These are phyloP conservation scores for Pythium plurisporium DNA, from an alignment of 352 stramenopile species.

Conservation along the genomic window DNA sequence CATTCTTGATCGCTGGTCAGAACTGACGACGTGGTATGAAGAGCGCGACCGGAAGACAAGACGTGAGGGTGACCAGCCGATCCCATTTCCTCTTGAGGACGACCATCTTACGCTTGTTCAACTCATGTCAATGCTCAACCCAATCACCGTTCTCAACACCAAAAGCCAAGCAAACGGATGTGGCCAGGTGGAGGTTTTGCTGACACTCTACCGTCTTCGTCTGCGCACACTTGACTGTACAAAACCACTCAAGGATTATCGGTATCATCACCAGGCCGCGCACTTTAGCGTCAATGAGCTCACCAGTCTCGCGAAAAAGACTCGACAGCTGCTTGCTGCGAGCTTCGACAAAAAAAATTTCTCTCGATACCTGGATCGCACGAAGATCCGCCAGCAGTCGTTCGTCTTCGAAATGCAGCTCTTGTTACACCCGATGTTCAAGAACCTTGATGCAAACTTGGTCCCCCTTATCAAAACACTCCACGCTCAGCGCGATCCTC, in stretches of 20 bases:
- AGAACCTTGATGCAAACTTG: slow-evolving; percentile 5
- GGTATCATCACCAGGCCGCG: too few relatives aligned
- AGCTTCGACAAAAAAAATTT: slow-evolving; percentile 8
- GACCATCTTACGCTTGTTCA: neutral
- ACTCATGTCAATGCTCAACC: slow-evolving; percentile 1
- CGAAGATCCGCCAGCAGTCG: neutral
- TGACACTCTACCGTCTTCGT: slow-evolving; percentile 4
- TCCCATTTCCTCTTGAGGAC: neutral
- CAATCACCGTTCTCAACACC: slow-evolving; percentile 5
- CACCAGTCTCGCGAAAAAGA: neutral
- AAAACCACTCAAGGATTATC: neutral
- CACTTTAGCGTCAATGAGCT: neutral
- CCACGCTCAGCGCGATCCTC: neutral
- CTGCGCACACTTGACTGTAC: neutral
- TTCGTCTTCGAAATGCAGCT: slow-evolving; percentile 14
- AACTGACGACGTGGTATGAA: neutral
- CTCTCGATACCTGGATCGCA: neutral
- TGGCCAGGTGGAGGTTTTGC: neutral
- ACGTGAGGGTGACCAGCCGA: neutral
- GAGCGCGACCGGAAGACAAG: neutral
- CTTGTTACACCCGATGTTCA: slow-evolving; percentile 1
- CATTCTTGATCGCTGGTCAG: neutral
- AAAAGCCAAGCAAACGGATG: neutral
- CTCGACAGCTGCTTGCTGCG: neutral
- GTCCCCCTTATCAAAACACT: neutral